A percentile compares a stretch with the other conserved stretches of the same genome.
phyloP scores from a whole-genome alignment of 305 asterid species.

The Fraxinus ornus region DNA sequence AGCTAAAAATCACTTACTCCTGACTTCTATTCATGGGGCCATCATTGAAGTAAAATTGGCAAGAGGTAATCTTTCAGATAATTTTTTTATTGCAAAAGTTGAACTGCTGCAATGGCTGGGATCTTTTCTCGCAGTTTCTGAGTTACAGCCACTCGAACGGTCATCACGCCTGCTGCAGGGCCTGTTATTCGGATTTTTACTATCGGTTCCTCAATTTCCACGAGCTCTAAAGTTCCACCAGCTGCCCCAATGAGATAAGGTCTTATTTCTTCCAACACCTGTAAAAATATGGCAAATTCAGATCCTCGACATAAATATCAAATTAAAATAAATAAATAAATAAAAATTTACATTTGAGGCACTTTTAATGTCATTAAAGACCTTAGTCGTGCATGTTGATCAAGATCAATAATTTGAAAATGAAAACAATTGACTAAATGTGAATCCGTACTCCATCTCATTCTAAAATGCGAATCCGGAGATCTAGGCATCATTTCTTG shows the following conservation, averaged over 20 bases:
- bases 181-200: conserved; percentile 87
- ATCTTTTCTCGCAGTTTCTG: conserved; percentile 93
- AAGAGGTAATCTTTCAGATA: not conserved
- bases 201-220: conserved; percentile 83
- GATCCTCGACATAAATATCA: not conserved
- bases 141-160: conserved; percentile 94
- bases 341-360: not conserved
- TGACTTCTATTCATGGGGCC: not conserved
- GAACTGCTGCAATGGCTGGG: conserved; percentile 89
- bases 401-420: not conserved
- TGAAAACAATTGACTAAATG: not conserved
- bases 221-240: conserved; percentile 83
- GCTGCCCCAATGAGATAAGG: conserved; percentile 90
- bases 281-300: not conserved
- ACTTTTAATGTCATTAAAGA: not conserved
- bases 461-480: not conserved
- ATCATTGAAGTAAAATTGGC: not conserved
- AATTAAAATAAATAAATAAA: not conserved
- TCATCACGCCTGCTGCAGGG: conserved; percentile 95
- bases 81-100: conserved; percentile 62
- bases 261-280: conserved; percentile 96
- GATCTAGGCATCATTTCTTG: not conserved
- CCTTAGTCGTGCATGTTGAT: not conserved
- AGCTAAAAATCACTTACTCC: not conserved
- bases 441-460: not conserved